A percentile compares a stretch with the other conserved stretches of the same genome.
Evolutionary conservation across 768 basidiomycete genomes (phyloP).

Genomic region (Imleria badia): DNA sequence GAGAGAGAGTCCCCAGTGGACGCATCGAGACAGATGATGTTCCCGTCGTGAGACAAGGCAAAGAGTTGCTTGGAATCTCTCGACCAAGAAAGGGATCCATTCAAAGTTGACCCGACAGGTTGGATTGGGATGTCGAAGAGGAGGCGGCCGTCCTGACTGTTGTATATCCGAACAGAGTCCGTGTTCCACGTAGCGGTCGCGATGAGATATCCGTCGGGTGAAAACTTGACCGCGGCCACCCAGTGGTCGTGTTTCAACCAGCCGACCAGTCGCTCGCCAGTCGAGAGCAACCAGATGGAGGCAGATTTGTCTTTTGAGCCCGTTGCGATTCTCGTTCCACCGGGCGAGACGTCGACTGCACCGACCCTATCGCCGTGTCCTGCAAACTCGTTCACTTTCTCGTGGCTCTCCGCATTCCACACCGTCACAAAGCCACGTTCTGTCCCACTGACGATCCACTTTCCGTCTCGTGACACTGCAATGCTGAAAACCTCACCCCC

Average conservation of each 20-base stretch:
- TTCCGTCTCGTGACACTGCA: too few relatives aligned
- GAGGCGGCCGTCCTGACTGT: background rate
- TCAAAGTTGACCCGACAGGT: background rate
- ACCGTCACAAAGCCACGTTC: too few relatives aligned
- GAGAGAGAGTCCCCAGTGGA: background rate
- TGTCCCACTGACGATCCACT: too few relatives aligned
- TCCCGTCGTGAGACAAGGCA: background rate
- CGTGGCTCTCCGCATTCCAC: too few relatives aligned
- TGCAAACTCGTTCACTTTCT: too few relatives aligned
- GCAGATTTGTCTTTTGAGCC: background rate
- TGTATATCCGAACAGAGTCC: background rate
- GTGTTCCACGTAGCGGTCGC: background rate
- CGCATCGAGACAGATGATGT: background rate
- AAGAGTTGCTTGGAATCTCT: background rate
- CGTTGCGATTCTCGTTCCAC: background rate
- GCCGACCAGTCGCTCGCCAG: background rate
- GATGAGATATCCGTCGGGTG: background rate
- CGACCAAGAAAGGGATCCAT: background rate
- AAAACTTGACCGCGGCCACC: background rate
- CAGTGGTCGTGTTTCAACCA: background rate
- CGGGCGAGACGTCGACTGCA: slow-evolving; percentile 3
- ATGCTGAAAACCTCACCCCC: background rate
- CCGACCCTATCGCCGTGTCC: background rate
- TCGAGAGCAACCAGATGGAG: background rate
- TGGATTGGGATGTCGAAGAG: background rate